phyloP scores from a whole-genome alignment of 192 early-diverging fungal genomes.

The Umbelopsis isabellina region DNA sequence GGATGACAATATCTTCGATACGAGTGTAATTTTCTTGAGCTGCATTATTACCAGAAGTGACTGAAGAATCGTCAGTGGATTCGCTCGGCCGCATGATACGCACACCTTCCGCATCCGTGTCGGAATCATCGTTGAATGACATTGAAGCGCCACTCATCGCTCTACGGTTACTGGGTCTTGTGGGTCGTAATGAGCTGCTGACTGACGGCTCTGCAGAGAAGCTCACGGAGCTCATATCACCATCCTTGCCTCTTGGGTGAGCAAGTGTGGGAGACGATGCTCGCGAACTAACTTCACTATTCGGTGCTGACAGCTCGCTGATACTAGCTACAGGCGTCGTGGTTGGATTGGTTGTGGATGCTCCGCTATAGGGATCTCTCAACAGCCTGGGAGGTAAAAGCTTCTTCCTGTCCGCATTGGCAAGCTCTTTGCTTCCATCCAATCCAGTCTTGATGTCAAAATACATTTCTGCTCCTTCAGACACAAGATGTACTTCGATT shows the following conservation, averaged over 20 bases:
- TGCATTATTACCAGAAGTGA: not conserved
- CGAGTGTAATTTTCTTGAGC: conserved; percentile 48
- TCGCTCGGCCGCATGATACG: not conserved
- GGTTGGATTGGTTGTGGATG: conserved; percentile 29
- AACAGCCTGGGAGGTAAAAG: not conserved
- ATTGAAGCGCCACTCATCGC: conserved; percentile 3
- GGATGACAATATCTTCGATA: conserved; percentile 87
- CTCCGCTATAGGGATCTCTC: conserved; percentile 8
- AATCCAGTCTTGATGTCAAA: conserved; percentile 55
- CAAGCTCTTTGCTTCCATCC: not conserved
- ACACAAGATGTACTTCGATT: conserved; percentile 75
- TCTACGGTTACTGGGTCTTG: conserved; percentile 3
- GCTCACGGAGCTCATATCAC: conserved; percentile 17
- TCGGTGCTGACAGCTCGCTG: conserved; percentile 55
- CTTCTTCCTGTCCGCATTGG: conserved; percentile 17
- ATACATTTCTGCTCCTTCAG: conserved; percentile 60
- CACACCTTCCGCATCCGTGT: conserved; percentile 21
- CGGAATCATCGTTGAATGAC: conserved; percentile 20
- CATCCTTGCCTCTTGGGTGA: conserved; percentile 14
- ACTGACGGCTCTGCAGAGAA: not conserved
- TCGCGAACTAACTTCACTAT: conserved; percentile 51
- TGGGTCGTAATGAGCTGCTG: not conserved
- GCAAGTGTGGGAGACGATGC: conserved; percentile 48
- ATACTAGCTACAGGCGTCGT: conserved; percentile 37
- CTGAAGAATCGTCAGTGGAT: conserved; percentile 4